A percentile compares a stretch with the other conserved stretches of the same genome.
Conservation (phyloP, 208 protist species). For the Phytomonas francai region DNA sequence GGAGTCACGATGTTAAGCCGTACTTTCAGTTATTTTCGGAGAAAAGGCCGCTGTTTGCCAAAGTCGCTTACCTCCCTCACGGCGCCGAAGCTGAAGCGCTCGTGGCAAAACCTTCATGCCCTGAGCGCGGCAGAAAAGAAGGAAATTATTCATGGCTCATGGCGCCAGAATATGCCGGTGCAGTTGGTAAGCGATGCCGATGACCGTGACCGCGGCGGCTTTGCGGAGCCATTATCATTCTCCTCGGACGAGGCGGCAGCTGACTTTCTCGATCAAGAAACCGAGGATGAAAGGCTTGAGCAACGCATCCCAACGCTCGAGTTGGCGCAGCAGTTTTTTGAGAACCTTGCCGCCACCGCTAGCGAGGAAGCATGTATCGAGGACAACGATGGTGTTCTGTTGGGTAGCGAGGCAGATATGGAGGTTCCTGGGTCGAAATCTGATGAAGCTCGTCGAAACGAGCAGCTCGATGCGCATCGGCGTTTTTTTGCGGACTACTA, state of each 20-base stretch:
- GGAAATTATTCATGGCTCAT: constrained; percentile 44
- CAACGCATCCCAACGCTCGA: constrained; percentile 28
- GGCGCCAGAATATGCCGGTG: constrained; percentile 35
- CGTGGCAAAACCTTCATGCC: constrained; percentile 29
- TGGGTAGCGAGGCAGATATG: constrained; percentile 8
- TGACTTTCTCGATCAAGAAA: constrained; percentile 43
- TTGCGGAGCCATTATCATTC: constrained; percentile 29
- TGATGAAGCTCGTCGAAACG: constrained; percentile 46
- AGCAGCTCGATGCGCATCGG: constrained; percentile 44
- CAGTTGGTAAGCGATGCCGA: constrained; percentile 25
- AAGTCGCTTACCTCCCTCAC: constrained; percentile 1
- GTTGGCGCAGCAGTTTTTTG: constrained; percentile 55
- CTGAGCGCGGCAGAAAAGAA: constrained; percentile 26
- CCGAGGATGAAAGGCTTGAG: constrained; percentile 26
- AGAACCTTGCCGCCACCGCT: constrained; percentile 42
- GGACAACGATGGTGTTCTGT: neutral
- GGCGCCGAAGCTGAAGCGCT: constrained; percentile 19
- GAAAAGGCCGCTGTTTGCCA: neutral
- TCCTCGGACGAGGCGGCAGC: constrained; percentile 49
- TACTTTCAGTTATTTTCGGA: neutral
- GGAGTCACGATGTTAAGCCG: neutral
- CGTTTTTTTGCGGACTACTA: constrained; percentile 79
- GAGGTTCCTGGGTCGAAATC: constrained; percentile 18
- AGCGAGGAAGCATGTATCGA: constrained; percentile 56
- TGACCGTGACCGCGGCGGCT: constrained; percentile 40